These are phyloP conservation scores for Boletus rufocinnamomeus DNA, from an alignment of 768 basidiomycete species.

Conservation along the genomic window DNA sequence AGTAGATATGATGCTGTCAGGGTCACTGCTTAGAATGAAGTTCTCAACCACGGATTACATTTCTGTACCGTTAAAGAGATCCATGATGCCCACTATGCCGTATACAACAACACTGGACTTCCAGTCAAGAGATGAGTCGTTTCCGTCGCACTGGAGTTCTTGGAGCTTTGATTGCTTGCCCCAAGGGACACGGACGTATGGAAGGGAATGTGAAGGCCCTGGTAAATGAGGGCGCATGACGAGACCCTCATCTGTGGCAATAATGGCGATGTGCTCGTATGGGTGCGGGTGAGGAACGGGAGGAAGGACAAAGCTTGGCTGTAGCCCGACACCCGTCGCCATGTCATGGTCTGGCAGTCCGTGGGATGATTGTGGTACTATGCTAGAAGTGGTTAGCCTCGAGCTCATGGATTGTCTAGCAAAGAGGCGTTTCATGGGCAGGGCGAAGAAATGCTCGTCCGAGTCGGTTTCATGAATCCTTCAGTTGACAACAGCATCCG, in stretches of 20 bases:
- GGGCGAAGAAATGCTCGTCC: background rate
- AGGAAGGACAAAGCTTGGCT: slow-evolving; percentile 64
- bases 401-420: slow-evolving; percentile 21
- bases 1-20: slow-evolving; percentile 71
- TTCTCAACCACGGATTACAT: background rate
- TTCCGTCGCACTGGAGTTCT: slow-evolving; percentile 43
- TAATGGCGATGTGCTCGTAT: slow-evolving; percentile 64
- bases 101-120: slow-evolving; percentile 59
- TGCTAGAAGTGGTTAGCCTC: slow-evolving; percentile 1
- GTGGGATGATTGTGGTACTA: slow-evolving; percentile 1
- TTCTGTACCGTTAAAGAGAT: slow-evolving; percentile 64
- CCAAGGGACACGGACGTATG: slow-evolving; percentile 59
- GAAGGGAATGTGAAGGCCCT: slow-evolving; percentile 28
- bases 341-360: slow-evolving; percentile 4
- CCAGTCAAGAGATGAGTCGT: slow-evolving; percentile 51
- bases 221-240: slow-evolving; percentile 59
- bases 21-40: slow-evolving; percentile 15
- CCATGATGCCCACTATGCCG: slow-evolving; percentile 75
- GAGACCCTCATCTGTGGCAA: slow-evolving; percentile 62
- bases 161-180: slow-evolving; percentile 56
- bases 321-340: slow-evolving; percentile 37
- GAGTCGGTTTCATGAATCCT: background rate
- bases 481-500: background rate
- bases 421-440: slow-evolving; percentile 37
- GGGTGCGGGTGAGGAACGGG: slow-evolving; percentile 77